A percentile compares a stretch with the other conserved stretches of the same genome.
phyloP scores from a whole-genome alignment of 2,329 filamentous ascomycete species.

The Colletotrichum sidae region DNA sequence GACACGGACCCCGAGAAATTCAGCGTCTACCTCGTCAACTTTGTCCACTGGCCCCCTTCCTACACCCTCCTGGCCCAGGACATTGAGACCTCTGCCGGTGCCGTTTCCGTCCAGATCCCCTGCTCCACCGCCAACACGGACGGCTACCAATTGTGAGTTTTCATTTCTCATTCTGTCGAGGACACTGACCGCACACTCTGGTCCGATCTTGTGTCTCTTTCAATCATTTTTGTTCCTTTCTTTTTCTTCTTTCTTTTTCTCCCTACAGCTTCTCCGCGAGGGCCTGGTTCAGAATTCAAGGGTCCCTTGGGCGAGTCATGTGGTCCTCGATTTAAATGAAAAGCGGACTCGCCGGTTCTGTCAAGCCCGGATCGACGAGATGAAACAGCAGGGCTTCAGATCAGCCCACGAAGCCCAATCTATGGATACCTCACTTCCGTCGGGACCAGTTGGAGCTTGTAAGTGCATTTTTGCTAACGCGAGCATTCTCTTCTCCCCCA shows the following conservation, averaged over 20 bases:
- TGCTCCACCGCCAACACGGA: slow-evolving; percentile 49
- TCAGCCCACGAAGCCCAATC: too few species aligned
- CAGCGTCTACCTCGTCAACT: slow-evolving; percentile 58
- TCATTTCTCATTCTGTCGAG: slow-evolving; percentile 26
- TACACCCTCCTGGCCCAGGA: slow-evolving; percentile 51
- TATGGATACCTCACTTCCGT: too few species aligned
- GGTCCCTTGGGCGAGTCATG: slow-evolving; percentile 9
- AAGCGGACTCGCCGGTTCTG: slow-evolving; percentile 5
- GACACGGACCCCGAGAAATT: slow-evolving; percentile 53
- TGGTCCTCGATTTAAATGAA: slow-evolving; percentile 14
- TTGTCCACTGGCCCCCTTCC: slow-evolving; percentile 56
- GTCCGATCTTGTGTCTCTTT: slow-evolving; percentile 1
- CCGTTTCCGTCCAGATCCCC: slow-evolving; percentile 50
- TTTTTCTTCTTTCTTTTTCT: too few species aligned
- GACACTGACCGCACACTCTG: too few species aligned
- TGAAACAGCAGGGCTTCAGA: too few species aligned
- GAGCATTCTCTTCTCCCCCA: not conserved
- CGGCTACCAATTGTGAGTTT: slow-evolving; percentile 52
- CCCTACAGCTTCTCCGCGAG: not conserved
- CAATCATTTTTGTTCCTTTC: too few species aligned
- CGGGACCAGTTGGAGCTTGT: too few species aligned
- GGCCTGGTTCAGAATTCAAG: not conserved
- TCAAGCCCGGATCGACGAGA: too few species aligned
- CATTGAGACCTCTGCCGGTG: slow-evolving; percentile 47
- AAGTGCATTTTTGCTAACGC: slow-evolving; percentile 4